Conservation (phyloP, 1,139 yeast species). For the Yamadazyma buinensis region DNA sequence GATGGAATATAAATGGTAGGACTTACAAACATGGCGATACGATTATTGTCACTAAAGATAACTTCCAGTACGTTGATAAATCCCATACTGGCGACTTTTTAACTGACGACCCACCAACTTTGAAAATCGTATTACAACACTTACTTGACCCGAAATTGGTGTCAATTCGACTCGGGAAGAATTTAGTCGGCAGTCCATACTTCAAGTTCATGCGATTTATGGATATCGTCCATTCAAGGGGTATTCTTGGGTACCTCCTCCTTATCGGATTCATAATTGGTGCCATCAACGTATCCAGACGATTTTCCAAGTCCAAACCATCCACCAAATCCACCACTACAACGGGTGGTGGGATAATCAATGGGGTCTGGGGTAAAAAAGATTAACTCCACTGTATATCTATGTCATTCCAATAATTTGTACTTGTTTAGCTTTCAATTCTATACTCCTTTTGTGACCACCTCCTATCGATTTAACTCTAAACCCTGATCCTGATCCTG, state of each 20-base stretch:
- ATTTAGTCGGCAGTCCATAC: constrained; percentile 45
- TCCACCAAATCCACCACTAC: constrained; percentile 18
- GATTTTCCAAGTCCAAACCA: constrained; percentile 40
- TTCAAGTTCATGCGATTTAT: constrained; percentile 32
- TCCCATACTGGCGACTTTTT: constrained; percentile 25
- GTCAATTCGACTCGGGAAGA: constrained; percentile 15
- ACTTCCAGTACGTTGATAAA: constrained; percentile 32
- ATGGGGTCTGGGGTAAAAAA: too few relatives aligned
- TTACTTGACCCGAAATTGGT: constrained; percentile 28
- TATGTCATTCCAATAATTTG: constrained; percentile 18
- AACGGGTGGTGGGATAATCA: constrained; percentile 1
- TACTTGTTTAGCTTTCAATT: constrained; percentile 35
- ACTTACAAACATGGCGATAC: constrained; percentile 43
- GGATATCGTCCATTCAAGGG: constrained; percentile 44
- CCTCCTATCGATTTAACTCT: constrained; percentile 29
- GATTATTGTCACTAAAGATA: constrained; percentile 29
- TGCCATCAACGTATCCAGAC: constrained; percentile 26
- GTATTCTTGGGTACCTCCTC: constrained; percentile 40
- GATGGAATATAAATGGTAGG: constrained; percentile 39
- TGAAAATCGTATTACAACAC: constrained; percentile 28
- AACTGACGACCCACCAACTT: constrained; percentile 24
- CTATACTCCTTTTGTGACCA: constrained; percentile 42
- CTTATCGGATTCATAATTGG: constrained; percentile 18
- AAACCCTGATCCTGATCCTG: constrained; percentile 27
- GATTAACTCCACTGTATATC: not conserved